Conservation (phyloP, 148 eudicot genomes). For the Persicaria maculosa region DNA sequence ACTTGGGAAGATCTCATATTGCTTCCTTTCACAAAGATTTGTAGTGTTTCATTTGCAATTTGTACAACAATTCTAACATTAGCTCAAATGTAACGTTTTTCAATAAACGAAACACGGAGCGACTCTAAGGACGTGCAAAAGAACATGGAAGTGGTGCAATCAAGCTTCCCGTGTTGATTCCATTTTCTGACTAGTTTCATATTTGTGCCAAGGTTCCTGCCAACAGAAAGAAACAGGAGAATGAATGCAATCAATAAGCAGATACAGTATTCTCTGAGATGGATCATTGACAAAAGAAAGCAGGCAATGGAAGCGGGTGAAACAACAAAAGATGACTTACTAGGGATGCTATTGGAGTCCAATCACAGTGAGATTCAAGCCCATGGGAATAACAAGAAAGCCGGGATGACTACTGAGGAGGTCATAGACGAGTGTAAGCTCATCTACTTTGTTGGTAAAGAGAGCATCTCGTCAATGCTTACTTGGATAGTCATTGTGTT, state of each 20-base stretch:
- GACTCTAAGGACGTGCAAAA: neutral
- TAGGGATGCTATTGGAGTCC: constrained; percentile 25
- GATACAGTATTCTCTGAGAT: constrained; percentile 1
- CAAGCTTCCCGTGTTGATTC: neutral
- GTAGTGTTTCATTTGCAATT: neutral
- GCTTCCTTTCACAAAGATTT: neutral
- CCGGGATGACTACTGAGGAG: constrained; percentile 22
- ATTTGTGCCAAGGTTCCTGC: constrained; percentile 2
- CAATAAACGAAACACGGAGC: neutral
- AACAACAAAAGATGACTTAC: constrained; percentile 21
- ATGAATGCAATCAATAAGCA: constrained; percentile 8
- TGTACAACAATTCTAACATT: neutral
- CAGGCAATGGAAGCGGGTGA: constrained; percentile 24
- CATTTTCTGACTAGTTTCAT: neutral
- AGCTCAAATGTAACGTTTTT: too few relatives aligned
- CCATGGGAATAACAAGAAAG: constrained; percentile 2
- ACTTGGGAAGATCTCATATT: neutral
- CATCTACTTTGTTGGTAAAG: constrained; percentile 21
- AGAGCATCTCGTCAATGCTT: constrained; percentile 25
- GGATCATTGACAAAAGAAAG: constrained; percentile 21
- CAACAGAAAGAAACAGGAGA: constrained; percentile 11
- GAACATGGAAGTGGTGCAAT: neutral
- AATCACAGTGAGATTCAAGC: constrained; percentile 15
- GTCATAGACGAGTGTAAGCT: constrained; percentile 21
- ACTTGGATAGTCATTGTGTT: constrained; percentile 22